Percentiles rank a stretch among this genome's conserved stretches.
Conservation (phyloP, 139 green algal species). For the Yamagishiella unicocca region DNA sequence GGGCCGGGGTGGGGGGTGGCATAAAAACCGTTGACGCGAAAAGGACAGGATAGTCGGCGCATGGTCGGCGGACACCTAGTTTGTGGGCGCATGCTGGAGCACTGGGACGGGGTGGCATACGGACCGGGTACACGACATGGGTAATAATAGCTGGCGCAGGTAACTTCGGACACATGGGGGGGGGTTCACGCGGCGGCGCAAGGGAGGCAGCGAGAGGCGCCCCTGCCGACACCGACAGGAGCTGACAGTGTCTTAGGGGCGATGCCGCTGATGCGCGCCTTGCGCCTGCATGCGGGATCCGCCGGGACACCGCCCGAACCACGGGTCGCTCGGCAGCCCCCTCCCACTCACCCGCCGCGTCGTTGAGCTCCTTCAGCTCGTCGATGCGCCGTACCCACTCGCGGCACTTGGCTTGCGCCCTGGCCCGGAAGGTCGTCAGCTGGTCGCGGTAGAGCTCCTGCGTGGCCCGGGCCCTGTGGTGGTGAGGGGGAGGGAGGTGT, state of each 20-base stretch:
- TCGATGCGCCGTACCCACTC: neutral
- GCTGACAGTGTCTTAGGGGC: no score
- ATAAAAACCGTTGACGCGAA: no score
- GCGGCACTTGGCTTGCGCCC: neutral
- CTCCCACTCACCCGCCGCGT: slow-evolving; percentile 2
- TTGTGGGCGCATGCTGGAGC: no score
- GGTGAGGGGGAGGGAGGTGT: neutral
- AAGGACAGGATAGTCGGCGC: no score
- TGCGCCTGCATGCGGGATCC: no score
- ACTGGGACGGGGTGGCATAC: neutral
- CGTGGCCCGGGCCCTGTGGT: neutral
- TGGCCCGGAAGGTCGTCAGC: slow-evolving; percentile 5
- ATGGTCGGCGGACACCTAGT: no score
- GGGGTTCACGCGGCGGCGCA: neutral
- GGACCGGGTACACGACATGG: neutral
- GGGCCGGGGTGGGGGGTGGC: no score
- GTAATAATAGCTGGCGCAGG: no score
- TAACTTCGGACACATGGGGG: neutral
- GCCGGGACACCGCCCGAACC: no score
- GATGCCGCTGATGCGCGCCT: no score
- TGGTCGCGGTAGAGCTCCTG: slow-evolving; percentile 17
- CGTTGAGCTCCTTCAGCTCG: slow-evolving; percentile 44
- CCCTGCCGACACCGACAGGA: no score
- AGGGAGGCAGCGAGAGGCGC: neutral
- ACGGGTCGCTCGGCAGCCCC: neutral